Evolutionary conservation across 2,329 filamentous ascomycete species (phyloP), one percentile per base, ranked within the genome.

Genomic region (Aspergillus sp.): DNA sequence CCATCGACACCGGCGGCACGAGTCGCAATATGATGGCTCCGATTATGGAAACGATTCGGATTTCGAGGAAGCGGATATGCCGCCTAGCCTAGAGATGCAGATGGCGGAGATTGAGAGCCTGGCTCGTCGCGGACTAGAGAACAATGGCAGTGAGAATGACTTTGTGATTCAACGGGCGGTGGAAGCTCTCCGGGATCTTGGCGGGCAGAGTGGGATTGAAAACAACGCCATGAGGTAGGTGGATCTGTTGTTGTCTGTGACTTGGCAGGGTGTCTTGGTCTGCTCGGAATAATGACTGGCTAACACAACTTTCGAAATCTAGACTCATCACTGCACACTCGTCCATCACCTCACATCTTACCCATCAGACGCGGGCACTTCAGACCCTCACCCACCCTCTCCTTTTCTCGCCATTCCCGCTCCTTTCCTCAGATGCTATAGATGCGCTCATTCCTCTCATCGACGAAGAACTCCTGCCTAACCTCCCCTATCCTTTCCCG

Each of bases 281-380:
- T 36, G 32, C 11, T 36, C 32, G 32, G 32, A 36, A 36, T 5
- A 4, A 38, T n/a, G n/a, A n/a, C 32, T 32, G 19, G 44, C 53
- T 55, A 48, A 51, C 61, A 27, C 55, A 57, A 32, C 42, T 53
- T 62, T 36, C 38, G 13, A 17, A 51, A 30, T 36, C 47, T 59
- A 87, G 84, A 66, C 75, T 86, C 27, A 84, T 84, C 62, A 86
- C 84, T 17, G 83, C 84, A 47, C 82, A 86, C 69, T 82, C 82
- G 39, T 84, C 84, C 21, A 78, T 86, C 53, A 81, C 85, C 30
- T 83, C 84, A 3, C 84, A 88, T 70, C 77, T 88, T 19, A 83
- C 81, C 3, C 81, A 86, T 70, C 86, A 88, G 74, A 86, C 83
- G 36, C 85, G 86, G 62, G 80, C 80, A 23, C 74, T 89, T 23